These are phyloP conservation scores for Heimioporus sp. DNA, from an alignment of 768 basidiomycete genomes.

Conservation along the genomic window DNA sequence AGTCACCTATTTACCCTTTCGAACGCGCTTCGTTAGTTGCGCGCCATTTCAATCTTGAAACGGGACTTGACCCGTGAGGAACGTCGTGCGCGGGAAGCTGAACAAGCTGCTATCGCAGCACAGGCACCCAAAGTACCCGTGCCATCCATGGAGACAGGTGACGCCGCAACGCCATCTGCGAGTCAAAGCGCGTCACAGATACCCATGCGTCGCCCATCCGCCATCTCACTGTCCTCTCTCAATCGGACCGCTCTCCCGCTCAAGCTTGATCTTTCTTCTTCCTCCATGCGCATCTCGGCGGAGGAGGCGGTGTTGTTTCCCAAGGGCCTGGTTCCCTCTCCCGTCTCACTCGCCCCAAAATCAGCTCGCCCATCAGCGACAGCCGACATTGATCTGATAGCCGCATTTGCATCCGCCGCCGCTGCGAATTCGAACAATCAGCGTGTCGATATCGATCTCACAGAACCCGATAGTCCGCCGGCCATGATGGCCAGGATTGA, in stretches of 20 bases:
- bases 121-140: slow-evolving; percentile 22
- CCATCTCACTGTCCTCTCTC: slow-evolving; percentile 78
- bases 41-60: slow-evolving; percentile 68
- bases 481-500: slow-evolving; percentile 29
- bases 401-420: slow-evolving; percentile 51
- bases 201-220: slow-evolving; percentile 61
- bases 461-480: slow-evolving; percentile 37
- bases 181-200: slow-evolving; percentile 35
- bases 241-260: slow-evolving; percentile 68
- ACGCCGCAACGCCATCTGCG: slow-evolving; percentile 21
- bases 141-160: slow-evolving; percentile 21
- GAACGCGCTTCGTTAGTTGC: slow-evolving; percentile 45
- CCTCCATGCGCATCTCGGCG: slow-evolving; percentile 60
- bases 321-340: slow-evolving; percentile 62
- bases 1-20: background rate
- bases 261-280: slow-evolving; percentile 79
- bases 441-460: slow-evolving; percentile 58
- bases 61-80: slow-evolving; percentile 67
- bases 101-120: slow-evolving; percentile 40
- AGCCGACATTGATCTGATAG: slow-evolving; percentile 64
- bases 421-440: slow-evolving; percentile 29
- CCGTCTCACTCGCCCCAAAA: slow-evolving; percentile 79
- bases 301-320: slow-evolving; percentile 59
- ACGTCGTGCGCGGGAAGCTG: slow-evolving; percentile 45
- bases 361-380: slow-evolving; percentile 63